Evolutionary conservation across 352 stramenopile species (phyloP).

Genomic region (Globisporangium uncinulatum): DNA sequence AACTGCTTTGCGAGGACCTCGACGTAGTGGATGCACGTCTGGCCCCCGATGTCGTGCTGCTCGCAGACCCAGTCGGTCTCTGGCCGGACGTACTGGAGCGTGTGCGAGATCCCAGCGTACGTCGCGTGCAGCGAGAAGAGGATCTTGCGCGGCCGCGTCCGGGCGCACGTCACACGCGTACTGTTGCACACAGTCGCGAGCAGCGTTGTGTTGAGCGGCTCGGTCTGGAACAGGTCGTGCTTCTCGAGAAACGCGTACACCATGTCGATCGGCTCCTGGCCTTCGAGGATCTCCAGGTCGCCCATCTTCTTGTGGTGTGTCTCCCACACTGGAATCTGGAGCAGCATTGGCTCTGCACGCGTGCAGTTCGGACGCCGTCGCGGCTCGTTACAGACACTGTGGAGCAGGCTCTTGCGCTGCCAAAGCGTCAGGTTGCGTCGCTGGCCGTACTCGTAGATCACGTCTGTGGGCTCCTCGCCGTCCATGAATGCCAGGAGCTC

Average conservation of each 20-base stretch:
- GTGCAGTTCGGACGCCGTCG: constrained; percentile 66
- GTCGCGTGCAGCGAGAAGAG: constrained; percentile 79
- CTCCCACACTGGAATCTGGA: constrained; percentile 75
- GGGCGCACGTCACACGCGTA: constrained; percentile 54
- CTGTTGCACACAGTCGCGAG: constrained; percentile 67
- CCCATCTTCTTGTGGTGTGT: constrained; percentile 60
- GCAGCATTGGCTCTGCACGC: constrained; percentile 64
- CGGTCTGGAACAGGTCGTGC: constrained; percentile 80
- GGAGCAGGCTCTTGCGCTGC: constrained; percentile 60
- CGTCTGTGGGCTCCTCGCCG: constrained; percentile 63
- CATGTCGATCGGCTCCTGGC: constrained; percentile 71
- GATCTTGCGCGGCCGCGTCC: constrained; percentile 48
- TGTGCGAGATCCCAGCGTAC: constrained; percentile 60
- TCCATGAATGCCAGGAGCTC: constrained; percentile 70
- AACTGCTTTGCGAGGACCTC: constrained; percentile 57
- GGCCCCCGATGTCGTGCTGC: constrained; percentile 31
- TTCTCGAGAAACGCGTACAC: constrained; percentile 87
- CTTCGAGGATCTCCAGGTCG: constrained; percentile 67
- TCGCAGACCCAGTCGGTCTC: constrained; percentile 76
- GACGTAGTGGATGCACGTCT: constrained; percentile 72
- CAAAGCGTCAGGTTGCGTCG: constrained; percentile 65
- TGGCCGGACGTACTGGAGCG: constrained; percentile 69
- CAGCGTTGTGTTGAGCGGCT: constrained; percentile 68
- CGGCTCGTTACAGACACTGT: constrained; percentile 65
- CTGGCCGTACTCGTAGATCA: constrained; percentile 70